phyloP scores from a whole-genome alignment of 1,284 basidiomycete species.

The Omphalotus olearius region DNA sequence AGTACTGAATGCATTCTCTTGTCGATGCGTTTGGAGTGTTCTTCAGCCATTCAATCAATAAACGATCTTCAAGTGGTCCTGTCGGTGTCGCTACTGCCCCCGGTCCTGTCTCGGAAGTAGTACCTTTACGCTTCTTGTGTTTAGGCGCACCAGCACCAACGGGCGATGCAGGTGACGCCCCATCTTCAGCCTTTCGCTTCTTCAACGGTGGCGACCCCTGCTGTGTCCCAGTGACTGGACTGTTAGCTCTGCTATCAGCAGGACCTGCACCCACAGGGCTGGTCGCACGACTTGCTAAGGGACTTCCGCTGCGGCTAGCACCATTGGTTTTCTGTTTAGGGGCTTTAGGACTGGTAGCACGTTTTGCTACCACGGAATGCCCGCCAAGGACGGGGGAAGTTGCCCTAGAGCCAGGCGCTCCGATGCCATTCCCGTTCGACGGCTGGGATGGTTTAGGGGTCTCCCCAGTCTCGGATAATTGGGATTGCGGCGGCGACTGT shows the following conservation, averaged over 20 bases:
- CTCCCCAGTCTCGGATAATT: conserved; percentile 29
- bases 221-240: conserved; percentile 32
- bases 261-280: conserved; percentile 28
- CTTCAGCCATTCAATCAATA: conserved; percentile 72
- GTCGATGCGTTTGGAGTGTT: conserved; percentile 62
- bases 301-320: conserved; percentile 52
- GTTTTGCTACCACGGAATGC: conserved; percentile 75
- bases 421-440: conserved; percentile 20
- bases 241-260: conserved; percentile 34
- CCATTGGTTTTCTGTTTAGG: conserved; percentile 49
- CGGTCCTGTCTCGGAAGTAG: conserved; percentile 20
- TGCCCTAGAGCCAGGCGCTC: conserved; percentile 40
- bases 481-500: conserved; percentile 14
- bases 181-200: conserved; percentile 69
- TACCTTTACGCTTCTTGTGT: conserved; percentile 59
- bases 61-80: conserved; percentile 53
- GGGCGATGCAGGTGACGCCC: conserved; percentile 26
- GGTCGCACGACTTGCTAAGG: conserved; percentile 39
- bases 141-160: conserved; percentile 37
- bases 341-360: conserved; percentile 74
- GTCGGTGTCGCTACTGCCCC: conserved; percentile 32
- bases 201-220: conserved; percentile 34
- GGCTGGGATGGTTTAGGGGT: conserved; percentile 17
- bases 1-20: conserved; percentile 73
- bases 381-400: conserved; percentile 62